Conservation (phyloP, 257 asterid genomes). For the Jasminum sambac region DNA sequence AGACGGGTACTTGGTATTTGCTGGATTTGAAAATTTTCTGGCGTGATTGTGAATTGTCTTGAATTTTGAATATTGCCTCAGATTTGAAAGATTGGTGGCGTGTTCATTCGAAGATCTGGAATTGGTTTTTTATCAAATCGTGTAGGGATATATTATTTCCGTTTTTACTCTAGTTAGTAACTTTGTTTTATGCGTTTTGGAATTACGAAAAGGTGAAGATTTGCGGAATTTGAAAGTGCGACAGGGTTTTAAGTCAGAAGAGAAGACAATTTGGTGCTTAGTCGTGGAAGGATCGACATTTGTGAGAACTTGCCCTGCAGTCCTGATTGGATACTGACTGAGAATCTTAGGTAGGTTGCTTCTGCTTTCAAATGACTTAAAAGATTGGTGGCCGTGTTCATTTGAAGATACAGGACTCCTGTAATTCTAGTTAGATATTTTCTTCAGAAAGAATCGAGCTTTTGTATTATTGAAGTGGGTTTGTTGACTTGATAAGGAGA, state of each 20-base stretch:
- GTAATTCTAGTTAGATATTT: constrained; percentile 1
- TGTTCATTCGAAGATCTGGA: constrained; percentile 6
- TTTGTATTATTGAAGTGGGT: constrained; percentile 1
- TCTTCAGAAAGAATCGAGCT: constrained; percentile 18
- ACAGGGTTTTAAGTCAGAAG: background rate
- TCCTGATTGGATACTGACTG: background rate
- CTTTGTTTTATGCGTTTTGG: background rate
- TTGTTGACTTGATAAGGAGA: background rate
- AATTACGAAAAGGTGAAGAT: background rate
- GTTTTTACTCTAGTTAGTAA: background rate
- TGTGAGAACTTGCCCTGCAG: background rate
- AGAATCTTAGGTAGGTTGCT: background rate
- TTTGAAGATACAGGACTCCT: constrained; percentile 8
- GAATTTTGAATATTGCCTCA: background rate
- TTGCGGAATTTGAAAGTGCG: constrained; percentile 16
- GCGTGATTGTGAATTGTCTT: background rate
- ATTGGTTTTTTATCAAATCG: background rate
- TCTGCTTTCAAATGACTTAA: constrained; percentile 7
- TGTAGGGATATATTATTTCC: background rate
- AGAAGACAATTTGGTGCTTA: constrained; percentile 4
- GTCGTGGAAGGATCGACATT: constrained; percentile 18
- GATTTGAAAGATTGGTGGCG: constrained; percentile 2
- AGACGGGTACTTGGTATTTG: constrained; percentile 16
- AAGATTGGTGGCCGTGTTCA: background rate
- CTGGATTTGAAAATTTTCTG: background rate